Evolutionary conservation across 371 early-diverging fungal genomes (phyloP), one percentile per base, ranked within the genome.

Genomic region (Mucor plumbeus): DNA sequence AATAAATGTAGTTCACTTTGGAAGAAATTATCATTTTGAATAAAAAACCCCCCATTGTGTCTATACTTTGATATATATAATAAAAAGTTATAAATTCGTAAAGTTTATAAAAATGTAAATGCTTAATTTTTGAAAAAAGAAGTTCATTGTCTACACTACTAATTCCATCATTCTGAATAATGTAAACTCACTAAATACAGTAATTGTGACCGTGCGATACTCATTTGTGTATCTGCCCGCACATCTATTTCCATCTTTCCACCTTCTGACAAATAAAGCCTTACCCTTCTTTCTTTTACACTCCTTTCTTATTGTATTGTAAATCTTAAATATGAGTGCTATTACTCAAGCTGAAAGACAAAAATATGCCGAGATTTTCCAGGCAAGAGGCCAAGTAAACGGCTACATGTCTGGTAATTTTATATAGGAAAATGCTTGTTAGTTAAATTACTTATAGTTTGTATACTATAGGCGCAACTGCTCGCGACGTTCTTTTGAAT

Each of bases 401-500:
- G 92, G 92, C 47, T 88, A 82, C 72, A 84, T 92, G 77, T 68
- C 89, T 31, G 93, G 93, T 91, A 81, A 61, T 19, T 3, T 3
- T 8, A 17, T 44, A 17, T 8, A 17, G 7, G 7, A 8, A 17
- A n/a, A 7, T 17, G 5, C 17, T 17, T 44, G 44, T 6, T 44
- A 44, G 7, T 34, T 34, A 69, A 40, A 47, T 21, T 47, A 38
- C 56, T 48, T 55, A 35, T 39, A 61, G 54, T 33, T n/a, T 17
- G 39, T 33, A 33, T 17, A 58, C 43, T 53, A 14, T 55, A 91
- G 91, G 90, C 39, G 65, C 81, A 7, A 83, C 80, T 60, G 92
- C 92, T 50, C 81, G 86, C 60, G 85, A 87, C 72, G 86, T 90
- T 56, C 84, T 93, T 59, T 77, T 91, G 69, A 90, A 86, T 62